These are phyloP conservation scores for Phytophthora pinifolia DNA, from an alignment of 352 stramenopile genomes.

Conservation along the genomic window DNA sequence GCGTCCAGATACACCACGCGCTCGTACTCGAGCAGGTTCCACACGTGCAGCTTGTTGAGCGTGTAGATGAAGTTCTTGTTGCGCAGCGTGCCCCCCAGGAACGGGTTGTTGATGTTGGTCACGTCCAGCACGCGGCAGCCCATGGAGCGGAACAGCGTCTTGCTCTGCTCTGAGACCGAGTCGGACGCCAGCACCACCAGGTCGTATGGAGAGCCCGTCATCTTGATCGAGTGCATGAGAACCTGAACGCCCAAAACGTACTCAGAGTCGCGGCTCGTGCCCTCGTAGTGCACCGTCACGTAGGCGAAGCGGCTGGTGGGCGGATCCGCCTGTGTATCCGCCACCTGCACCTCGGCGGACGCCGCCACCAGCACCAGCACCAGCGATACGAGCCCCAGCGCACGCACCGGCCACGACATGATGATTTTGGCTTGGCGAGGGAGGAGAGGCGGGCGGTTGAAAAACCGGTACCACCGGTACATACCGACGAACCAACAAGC, in stretches of 20 bases:
- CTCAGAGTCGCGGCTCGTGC: slow-evolving; percentile 77
- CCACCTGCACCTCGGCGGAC: slow-evolving; percentile 13
- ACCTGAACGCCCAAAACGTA: slow-evolving; percentile 86
- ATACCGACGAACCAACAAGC: too few relatives aligned
- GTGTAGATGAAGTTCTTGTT: slow-evolving; percentile 92
- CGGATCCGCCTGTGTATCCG: slow-evolving; percentile 11
- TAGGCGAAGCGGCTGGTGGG: slow-evolving; percentile 75
- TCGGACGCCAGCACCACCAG: slow-evolving; percentile 86
- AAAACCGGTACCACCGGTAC: too few relatives aligned
- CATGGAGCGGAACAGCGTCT: slow-evolving; percentile 76
- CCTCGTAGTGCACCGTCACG: slow-evolving; percentile 88
- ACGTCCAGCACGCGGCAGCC: slow-evolving; percentile 85
- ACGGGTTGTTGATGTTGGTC: slow-evolving; percentile 88
- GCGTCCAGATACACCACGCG: slow-evolving; percentile 90
- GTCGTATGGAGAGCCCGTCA: slow-evolving; percentile 79
- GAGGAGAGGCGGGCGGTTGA: neutral
- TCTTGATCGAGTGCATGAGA: slow-evolving; percentile 87
- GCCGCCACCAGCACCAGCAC: slow-evolving; percentile 14
- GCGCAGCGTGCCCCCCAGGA: slow-evolving; percentile 62
- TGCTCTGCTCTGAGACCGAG: slow-evolving; percentile 77
- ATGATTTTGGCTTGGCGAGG: slow-evolving; percentile 3
- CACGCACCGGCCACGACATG: slow-evolving; percentile 19
- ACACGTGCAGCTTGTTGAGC: slow-evolving; percentile 90
- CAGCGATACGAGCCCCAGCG: slow-evolving; percentile 32
- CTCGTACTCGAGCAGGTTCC: slow-evolving; percentile 91